Evolutionary conservation across 1,139 yeast species (phyloP).

Genomic region (Chernovozyma sophiae-reginae): DNA sequence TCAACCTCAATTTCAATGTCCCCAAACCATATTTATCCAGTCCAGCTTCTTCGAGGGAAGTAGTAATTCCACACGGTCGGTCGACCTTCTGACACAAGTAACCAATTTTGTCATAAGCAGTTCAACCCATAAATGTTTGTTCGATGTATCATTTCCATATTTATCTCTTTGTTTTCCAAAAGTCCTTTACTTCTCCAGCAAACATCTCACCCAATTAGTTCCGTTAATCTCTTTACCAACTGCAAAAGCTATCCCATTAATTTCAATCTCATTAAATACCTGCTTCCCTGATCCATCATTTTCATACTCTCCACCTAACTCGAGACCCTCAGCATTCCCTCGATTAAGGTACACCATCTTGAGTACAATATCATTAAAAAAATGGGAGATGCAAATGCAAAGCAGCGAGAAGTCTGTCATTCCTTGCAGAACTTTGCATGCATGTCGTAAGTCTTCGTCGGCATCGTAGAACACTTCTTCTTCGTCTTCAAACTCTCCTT

Average conservation of each 20-base stretch:
- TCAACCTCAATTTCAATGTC: too few species aligned
- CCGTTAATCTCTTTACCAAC: constrained; percentile 42
- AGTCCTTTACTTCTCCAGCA: too few species aligned
- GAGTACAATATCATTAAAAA: constrained; percentile 27
- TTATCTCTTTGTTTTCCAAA: too few species aligned
- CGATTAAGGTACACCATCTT: constrained; percentile 32
- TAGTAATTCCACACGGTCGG: too few species aligned
- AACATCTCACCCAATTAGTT: constrained; percentile 24
- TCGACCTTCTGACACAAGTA: too few species aligned
- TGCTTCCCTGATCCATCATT: constrained; percentile 29
- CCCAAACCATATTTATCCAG: too few species aligned
- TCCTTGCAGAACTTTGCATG: neutral
- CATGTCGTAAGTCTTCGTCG: neutral
- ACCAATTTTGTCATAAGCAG: too few species aligned
- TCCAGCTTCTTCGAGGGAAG: too few species aligned
- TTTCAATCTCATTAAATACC: constrained; percentile 22
- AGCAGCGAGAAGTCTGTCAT: constrained; percentile 11
- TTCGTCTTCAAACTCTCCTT: constrained; percentile 38
- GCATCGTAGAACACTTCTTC: constrained; percentile 11
- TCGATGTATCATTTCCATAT: too few species aligned
- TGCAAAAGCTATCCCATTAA: constrained; percentile 34
- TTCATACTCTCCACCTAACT: constrained; percentile 26
- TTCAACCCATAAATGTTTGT: too few species aligned
- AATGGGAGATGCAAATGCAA: constrained; percentile 30
- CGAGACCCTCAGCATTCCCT: constrained; percentile 40